A percentile compares a stretch with the other conserved stretches of the same genome.
Evolutionary conservation across 2,329 filamentous ascomycete genomes (phyloP).

Genomic region (Colletotrichum phormii): DNA sequence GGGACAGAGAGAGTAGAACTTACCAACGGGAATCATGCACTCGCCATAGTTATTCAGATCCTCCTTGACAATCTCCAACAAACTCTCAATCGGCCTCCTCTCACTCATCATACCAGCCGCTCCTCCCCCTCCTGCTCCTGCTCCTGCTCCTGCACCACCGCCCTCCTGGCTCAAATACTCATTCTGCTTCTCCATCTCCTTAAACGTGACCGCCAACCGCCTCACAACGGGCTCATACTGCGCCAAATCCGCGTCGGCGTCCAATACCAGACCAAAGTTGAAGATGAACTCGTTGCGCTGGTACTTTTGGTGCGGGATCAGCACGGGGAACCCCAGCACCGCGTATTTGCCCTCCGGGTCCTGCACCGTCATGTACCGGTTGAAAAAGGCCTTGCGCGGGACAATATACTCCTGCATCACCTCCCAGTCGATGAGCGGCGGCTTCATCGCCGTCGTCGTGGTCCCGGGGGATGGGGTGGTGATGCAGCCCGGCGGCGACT

Average conservation of each 20-base stretch:
- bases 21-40: constrained; percentile 97
- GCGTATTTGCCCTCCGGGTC: constrained; percentile 77
- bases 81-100: constrained; percentile 80
- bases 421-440: constrained; percentile 84
- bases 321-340: constrained; percentile 89
- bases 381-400: constrained; percentile 93
- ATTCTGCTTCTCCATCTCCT: constrained; percentile 91
- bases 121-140: background rate
- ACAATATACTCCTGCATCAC: constrained; percentile 93
- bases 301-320: constrained; percentile 85
- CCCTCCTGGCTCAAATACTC: constrained; percentile 79
- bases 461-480: constrained; percentile 59
- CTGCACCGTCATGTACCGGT: constrained; percentile 85
- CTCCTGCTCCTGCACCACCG: constrained; percentile 41
- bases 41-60: constrained; percentile 97
- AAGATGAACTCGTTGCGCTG: constrained; percentile 97
- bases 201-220: constrained; percentile 86
- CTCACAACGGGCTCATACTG: constrained; percentile 88
- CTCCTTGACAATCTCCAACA: constrained; percentile 84
- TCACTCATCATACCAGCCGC: constrained; percentile 16
- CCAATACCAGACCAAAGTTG: constrained; percentile 91
- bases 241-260: constrained; percentile 73
- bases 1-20: constrained; percentile 43
- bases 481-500: constrained; percentile 72
- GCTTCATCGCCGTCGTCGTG: constrained; percentile 53